Evolutionary conservation across 2,329 filamentous ascomycete genomes (phyloP).

Genomic region (Phialophora expanda): DNA sequence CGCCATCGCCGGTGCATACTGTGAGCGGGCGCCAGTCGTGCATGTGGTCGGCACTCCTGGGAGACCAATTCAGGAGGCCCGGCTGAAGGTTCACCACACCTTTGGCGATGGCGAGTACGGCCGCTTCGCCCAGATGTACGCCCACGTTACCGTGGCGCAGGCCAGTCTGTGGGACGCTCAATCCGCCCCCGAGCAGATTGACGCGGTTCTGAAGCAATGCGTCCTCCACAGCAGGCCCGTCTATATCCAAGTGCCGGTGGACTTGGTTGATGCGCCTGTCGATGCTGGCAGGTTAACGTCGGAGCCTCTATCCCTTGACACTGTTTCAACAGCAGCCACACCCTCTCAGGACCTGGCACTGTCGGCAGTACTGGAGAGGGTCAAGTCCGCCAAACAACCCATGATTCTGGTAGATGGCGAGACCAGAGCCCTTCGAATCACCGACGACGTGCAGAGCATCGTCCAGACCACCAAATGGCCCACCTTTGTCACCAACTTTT

Average conservation of each 20-base stretch:
- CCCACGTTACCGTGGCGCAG: conserved; percentile 4
- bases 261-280: conserved; percentile 50
- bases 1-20: conserved; percentile 55
- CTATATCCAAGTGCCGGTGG: conserved; percentile 61
- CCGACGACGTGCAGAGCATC: conserved; percentile 49
- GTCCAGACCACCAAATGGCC: conserved; percentile 53
- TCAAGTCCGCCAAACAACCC: conserved; percentile 54
- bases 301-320: background rate
- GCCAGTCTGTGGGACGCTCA: background rate
- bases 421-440: conserved; percentile 48
- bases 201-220: conserved; percentile 56
- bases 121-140: conserved; percentile 54
- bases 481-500: conserved; percentile 54
- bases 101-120: conserved; percentile 57
- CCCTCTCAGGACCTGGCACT: conserved; percentile 1
- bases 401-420: conserved; percentile 60
- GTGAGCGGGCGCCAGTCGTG: conserved; percentile 63
- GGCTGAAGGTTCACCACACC: conserved; percentile 47
- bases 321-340: background rate
- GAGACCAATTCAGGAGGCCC: conserved; percentile 54
- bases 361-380: conserved; percentile 25
- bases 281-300: background rate
- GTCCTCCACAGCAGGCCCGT: conserved; percentile 60
- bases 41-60: conserved; percentile 64
- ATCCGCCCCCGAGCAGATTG: conserved; percentile 55